A percentile compares a stretch with the other conserved stretches of the same genome.
phyloP scores from a whole-genome alignment of 2,329 filamentous ascomycete species.

The Sarocladium brachiariae region DNA sequence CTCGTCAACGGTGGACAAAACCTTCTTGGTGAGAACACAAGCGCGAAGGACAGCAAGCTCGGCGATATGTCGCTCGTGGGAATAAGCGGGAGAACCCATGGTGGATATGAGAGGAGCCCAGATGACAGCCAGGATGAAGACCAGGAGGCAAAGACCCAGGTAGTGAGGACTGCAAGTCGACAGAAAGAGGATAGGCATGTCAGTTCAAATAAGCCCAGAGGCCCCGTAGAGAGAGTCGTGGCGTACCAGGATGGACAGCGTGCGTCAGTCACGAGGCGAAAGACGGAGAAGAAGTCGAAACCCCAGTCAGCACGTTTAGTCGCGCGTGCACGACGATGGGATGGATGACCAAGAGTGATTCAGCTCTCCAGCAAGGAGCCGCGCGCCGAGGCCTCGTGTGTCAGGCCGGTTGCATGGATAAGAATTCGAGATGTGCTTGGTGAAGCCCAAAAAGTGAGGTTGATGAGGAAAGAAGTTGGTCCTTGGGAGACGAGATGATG shows the following conservation, averaged over 20 bases:
- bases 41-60: constrained; percentile 46
- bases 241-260: constrained; percentile 3
- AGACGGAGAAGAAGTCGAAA: neutral
- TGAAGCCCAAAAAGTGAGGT: too few relatives aligned
- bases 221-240: too few relatives aligned
- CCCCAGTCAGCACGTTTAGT: neutral
- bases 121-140: neutral
- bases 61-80: constrained; percentile 25
- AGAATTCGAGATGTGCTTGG: too few relatives aligned
- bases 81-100: constrained; percentile 18
- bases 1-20: constrained; percentile 35
- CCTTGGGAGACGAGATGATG: too few relatives aligned
- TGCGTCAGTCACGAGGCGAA: constrained; percentile 5
- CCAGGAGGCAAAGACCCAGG: neutral
- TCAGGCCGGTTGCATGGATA: too few relatives aligned
- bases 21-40: constrained; percentile 47
- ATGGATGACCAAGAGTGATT: too few relatives aligned
- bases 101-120: constrained; percentile 2
- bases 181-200: too few relatives aligned
- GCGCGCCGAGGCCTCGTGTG: too few relatives aligned
- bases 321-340: too few relatives aligned
- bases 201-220: too few relatives aligned
- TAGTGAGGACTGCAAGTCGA: constrained; percentile 2
- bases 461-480: too few relatives aligned
- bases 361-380: too few relatives aligned